A percentile compares a stretch with the other conserved stretches of the same genome.
Conservation (phyloP, 306 rosid species). For the Vigna trinervia region DNA sequence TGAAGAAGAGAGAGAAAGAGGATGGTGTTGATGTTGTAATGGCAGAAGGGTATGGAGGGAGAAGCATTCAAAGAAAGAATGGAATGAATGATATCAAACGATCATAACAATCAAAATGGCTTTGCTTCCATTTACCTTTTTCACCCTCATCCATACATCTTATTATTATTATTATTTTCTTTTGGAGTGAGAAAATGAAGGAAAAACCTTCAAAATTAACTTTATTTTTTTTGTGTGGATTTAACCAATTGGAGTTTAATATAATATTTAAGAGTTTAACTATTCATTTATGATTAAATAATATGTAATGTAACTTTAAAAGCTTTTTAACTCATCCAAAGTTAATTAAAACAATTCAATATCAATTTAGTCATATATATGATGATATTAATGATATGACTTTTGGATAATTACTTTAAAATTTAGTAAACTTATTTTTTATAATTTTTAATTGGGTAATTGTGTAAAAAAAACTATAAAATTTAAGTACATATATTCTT, state of each 20-base stretch:
- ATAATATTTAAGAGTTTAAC: too few species aligned
- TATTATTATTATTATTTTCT: not conserved
- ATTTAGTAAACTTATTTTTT: too few species aligned
- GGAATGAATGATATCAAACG: not conserved
- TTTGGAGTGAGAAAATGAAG: constrained; percentile 27
- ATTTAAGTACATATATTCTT: not conserved
- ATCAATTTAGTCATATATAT: too few species aligned
- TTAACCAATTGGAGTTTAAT: not conserved
- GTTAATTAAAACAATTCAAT: too few species aligned
- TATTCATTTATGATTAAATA: too few species aligned
- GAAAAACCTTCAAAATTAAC: not conserved
- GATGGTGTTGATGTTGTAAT: constrained; percentile 2
- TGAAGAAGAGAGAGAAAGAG: constrained; percentile 18
- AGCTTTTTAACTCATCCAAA: too few species aligned
- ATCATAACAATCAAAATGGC: not conserved
- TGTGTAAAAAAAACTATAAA: too few species aligned
- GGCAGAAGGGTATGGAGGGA: constrained; percentile 43
- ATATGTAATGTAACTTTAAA: too few species aligned
- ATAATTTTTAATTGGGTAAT: too few species aligned
- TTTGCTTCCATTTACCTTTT: constrained; percentile 32
- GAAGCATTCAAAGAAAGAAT: constrained; percentile 56
- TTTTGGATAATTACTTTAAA: too few species aligned
- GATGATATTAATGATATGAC: too few species aligned
- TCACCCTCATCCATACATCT: constrained; percentile 21
- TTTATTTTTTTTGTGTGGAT: not conserved